These are phyloP conservation scores for Biscogniauxia mediterranea DNA, from an alignment of 2,329 filamentous ascomycete genomes.

Conservation along the genomic window DNA sequence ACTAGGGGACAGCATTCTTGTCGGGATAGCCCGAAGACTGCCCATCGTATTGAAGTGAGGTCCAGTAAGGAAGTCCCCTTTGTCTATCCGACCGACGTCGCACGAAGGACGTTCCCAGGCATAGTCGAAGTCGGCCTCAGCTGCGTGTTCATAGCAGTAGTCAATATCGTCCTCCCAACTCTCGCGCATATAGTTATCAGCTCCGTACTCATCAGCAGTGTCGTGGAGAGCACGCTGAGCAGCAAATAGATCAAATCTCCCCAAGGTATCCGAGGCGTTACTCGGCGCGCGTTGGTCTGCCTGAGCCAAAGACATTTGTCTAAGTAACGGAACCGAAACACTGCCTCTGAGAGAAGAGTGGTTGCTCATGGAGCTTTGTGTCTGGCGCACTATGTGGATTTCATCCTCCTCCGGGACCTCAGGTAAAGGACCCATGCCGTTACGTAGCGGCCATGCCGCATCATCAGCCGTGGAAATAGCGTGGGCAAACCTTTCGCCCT, in stretches of 20 bases:
- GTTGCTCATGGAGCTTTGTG: conserved; percentile 47
- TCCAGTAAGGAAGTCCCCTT: background rate
- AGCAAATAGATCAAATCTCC: conserved; percentile 41
- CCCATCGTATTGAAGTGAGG: conserved; percentile 12
- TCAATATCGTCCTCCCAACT: conserved; percentile 70
- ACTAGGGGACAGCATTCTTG: conserved; percentile 31
- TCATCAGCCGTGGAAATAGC: conserved; percentile 44
- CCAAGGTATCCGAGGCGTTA: conserved; percentile 53
- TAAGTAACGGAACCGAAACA: conserved; percentile 54
- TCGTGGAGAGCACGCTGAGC: conserved; percentile 34
- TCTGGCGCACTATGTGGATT: conserved; percentile 38
- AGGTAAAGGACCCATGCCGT: conserved; percentile 44
- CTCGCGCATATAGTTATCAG: conserved; percentile 37
- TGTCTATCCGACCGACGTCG: background rate
- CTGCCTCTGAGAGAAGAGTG: conserved; percentile 53
- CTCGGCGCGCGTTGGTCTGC: conserved; percentile 39
- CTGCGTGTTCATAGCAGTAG: conserved; percentile 68
- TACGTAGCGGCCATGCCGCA: conserved; percentile 44
- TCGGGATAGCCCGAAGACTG: conserved; percentile 11
- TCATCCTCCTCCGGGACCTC: conserved; percentile 66
- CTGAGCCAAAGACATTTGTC: conserved; percentile 41
- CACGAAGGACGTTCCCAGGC: conserved; percentile 61
- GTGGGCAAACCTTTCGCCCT: conserved; percentile 32
- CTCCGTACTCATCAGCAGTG: conserved; percentile 23
- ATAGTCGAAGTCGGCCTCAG: conserved; percentile 65